Evolutionary conservation across 495 filamentous ascomycete species (phyloP), one percentile per base, ranked within the genome.

Genomic region (Penicillium malachiteum): DNA sequence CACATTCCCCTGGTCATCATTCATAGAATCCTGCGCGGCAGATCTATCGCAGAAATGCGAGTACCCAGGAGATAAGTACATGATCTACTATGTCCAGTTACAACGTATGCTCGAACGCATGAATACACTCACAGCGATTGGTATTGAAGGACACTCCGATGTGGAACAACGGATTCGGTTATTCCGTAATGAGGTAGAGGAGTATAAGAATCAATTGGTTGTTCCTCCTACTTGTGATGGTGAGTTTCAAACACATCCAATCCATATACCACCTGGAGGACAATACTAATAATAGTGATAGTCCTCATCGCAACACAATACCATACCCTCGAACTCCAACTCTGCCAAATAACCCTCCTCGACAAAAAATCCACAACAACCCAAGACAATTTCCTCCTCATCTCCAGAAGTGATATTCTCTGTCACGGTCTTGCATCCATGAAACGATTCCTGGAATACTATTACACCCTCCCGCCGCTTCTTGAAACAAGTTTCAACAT

Each of bases 11-110:
- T 60, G 57, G 57, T 52, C 52, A 43, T 42, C 52, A 10, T 60
- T 60, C 53, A 52, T 60, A 48, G 57, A 60, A 44, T 60, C 57
- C 38, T 52, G 52, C 33, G 57, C 57, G 18, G 32, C 26, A 26
- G 42, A 55, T 9, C 39, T 60, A 32, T 60, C 57, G 31, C 47
- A 52, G 18, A 47, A 52, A 49, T 52, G 52, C 48, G 57, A 60
- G 37, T 60, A 52, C 31, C 48, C 52, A n/a, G 42, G 52, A 13
- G 57, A 60, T 49, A 52, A 42, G 42, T 53, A 56, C 38, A 45
- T 60, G 35, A 31, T 60, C 48, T 38, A 49, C 31, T 44, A 60
- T 26, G 54, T 61, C 11, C 51, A 46, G 35, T 26, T 54, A 14
- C 58, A 61, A 43, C 50, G 48, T 21, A 53, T 61, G 45, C 52